Conservation (phyloP, 179 eudicot species). For the Beta corolliflora region DNA sequence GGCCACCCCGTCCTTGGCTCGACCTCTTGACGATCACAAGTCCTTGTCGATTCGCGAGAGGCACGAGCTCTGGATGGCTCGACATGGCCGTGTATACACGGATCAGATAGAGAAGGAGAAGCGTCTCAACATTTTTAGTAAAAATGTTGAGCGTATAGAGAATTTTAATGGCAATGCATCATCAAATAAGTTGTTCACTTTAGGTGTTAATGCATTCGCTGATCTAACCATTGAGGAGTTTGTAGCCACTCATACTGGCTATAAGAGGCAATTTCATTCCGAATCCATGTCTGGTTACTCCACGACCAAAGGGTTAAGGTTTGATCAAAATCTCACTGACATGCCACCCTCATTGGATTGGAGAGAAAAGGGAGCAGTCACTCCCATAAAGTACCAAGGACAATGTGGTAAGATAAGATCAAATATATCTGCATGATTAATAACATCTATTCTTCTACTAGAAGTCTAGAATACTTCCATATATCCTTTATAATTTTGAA, state of each 20-base stretch:
- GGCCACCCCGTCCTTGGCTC: slow-evolving; percentile 3
- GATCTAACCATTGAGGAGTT: slow-evolving; percentile 45
- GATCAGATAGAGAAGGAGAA: slow-evolving; percentile 28
- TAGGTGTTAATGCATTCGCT: slow-evolving; percentile 35
- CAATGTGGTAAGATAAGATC: slow-evolving; percentile 36
- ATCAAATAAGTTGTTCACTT: slow-evolving; percentile 23
- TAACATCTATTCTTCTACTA: too few relatives aligned
- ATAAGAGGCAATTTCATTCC: slow-evolving; percentile 1
- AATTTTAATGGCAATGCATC: slow-evolving; percentile 23
- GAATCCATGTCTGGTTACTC: neutral
- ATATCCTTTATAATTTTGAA: too few relatives aligned
- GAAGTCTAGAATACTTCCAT: too few relatives aligned
- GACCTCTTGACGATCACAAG: neutral
- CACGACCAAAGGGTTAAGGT: too few relatives aligned
- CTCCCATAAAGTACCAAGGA: slow-evolving; percentile 44
- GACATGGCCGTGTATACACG: slow-evolving; percentile 28
- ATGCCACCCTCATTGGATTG: slow-evolving; percentile 41
- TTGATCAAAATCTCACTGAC: neutral
- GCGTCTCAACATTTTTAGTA: slow-evolving; percentile 28
- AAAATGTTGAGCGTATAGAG: slow-evolving; percentile 36
- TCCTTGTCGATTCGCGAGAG: slow-evolving; percentile 12
- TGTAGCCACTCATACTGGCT: slow-evolving; percentile 32
- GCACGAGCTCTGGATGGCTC: slow-evolving; percentile 41
- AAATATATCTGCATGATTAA: too few relatives aligned
- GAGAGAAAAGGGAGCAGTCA: slow-evolving; percentile 45